These are phyloP conservation scores for Stachybotrys echinatus DNA, from an alignment of 2,329 filamentous ascomycete species.

Conservation along the genomic window DNA sequence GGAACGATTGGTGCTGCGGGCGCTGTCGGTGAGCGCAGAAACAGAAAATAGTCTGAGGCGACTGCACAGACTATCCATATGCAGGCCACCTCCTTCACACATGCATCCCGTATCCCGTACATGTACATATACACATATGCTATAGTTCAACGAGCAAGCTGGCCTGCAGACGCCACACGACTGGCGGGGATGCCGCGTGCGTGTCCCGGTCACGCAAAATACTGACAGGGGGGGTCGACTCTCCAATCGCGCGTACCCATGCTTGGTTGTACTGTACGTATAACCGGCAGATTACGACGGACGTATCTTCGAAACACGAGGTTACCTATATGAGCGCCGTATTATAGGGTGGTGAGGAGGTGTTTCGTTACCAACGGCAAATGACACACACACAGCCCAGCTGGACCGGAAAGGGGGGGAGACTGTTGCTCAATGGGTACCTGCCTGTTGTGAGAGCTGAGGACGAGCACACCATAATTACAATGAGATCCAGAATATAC, in stretches of 20 bases:
- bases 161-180: not conserved
- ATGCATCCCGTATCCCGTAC: not conserved
- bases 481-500: too few relatives aligned
- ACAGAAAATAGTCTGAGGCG: not conserved
- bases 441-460: too few relatives aligned
- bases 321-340: not conserved
- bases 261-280: not conserved
- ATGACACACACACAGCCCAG: too few relatives aligned
- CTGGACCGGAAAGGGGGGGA: too few relatives aligned
- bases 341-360: not conserved
- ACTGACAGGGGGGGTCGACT: too few relatives aligned
- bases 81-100: not conserved
- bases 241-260: not conserved
- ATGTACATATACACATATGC: not conserved
- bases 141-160: not conserved
- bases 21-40: not conserved
- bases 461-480: too few relatives aligned
- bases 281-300: not conserved
- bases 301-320: not conserved
- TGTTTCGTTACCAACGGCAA: too few relatives aligned
- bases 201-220: not conserved
- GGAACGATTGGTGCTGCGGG: not conserved
- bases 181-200: not conserved
- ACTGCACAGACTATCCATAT: not conserved
- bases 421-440: too few relatives aligned